These are phyloP conservation scores for Pichia terricola DNA, from an alignment of 1,139 yeast species.

Conservation along the genomic window DNA sequence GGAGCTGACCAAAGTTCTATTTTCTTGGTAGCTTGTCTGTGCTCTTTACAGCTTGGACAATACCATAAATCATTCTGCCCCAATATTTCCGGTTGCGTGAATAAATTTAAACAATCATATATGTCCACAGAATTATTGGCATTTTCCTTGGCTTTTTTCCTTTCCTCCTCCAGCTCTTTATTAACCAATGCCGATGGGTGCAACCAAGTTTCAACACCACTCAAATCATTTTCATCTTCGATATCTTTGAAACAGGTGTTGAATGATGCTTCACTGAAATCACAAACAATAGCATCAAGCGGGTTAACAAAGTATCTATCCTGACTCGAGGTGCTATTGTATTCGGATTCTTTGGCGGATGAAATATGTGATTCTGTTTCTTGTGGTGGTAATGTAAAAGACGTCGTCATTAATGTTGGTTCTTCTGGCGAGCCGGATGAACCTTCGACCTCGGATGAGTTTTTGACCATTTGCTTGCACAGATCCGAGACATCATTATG, in stretches of 20 bases:
- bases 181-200: conserved; percentile 41
- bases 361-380: too few species aligned
- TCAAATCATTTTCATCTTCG: background rate
- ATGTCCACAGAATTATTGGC: conserved; percentile 47
- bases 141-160: conserved; percentile 26
- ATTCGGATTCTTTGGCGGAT: too few species aligned
- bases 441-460: too few species aligned
- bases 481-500: too few species aligned
- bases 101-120: conserved; percentile 64
- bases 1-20: conserved; percentile 90
- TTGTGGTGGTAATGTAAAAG: too few species aligned
- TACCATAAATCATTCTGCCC: conserved; percentile 93
- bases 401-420: too few species aligned
- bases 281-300: conserved; percentile 47
- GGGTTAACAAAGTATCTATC: conserved; percentile 1
- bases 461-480: too few species aligned
- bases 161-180: conserved; percentile 38
- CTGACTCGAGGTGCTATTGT: background rate
- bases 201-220: conserved; percentile 43
- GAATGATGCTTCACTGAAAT: conserved; percentile 49
- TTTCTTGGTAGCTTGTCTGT: conserved; percentile 83
- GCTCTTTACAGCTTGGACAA: conserved; percentile 83
- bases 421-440: too few species aligned
- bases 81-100: conserved; percentile 74
- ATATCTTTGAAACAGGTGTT: conserved; percentile 37